Evolutionary conservation across 768 basidiomycete species (phyloP), one percentile per base, ranked within the genome.

Genomic region (Macrolepiota fuliginosa): DNA sequence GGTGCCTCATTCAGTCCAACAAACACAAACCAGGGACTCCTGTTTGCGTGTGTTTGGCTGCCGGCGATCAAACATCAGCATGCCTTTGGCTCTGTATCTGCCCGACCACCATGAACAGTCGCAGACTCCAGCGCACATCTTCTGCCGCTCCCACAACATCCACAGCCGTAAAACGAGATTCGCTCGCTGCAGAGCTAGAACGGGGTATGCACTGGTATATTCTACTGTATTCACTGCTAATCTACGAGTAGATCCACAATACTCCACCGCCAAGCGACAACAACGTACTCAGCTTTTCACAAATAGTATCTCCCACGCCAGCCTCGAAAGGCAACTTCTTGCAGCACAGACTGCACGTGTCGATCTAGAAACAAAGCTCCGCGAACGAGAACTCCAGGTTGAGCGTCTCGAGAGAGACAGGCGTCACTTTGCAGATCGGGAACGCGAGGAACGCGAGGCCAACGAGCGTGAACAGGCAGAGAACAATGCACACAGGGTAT

Each of bases 361-460:
- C 19, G 88, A 91, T 39, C 74, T 91, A 39, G 89, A 92, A 70
- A 79, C 81, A 12, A 87, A 86, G 69, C 74, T 92, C 2, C 78
- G 86, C 35, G 87, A 92, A 71, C 84, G 82, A 68, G 87, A 90
- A 1, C 64, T 79, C 0, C 70, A 75, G 24, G 80, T 92, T 29
- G 89, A 90, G 46, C 75, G 84, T 47, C 77, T 94, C 10, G 89
- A 92, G 66, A 76, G 82, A 17, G 91, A 93, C 68, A 75, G 90
- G 39, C 75, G 88, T 17, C 91, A 80, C 77, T 79, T 91, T 54
- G 76, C 86, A 0, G 89, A 91, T 63, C 72, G 87, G 3, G 91
- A 92, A 70, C 76, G 81, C 53, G 83, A 86, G 39, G 89, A 91
- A 62, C 76, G 83, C 24, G 84, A 86, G 61, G 88, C 87, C 71